These are phyloP conservation scores for Penicillium nucicola DNA, from an alignment of 495 filamentous ascomycete species.

Conservation along the genomic window DNA sequence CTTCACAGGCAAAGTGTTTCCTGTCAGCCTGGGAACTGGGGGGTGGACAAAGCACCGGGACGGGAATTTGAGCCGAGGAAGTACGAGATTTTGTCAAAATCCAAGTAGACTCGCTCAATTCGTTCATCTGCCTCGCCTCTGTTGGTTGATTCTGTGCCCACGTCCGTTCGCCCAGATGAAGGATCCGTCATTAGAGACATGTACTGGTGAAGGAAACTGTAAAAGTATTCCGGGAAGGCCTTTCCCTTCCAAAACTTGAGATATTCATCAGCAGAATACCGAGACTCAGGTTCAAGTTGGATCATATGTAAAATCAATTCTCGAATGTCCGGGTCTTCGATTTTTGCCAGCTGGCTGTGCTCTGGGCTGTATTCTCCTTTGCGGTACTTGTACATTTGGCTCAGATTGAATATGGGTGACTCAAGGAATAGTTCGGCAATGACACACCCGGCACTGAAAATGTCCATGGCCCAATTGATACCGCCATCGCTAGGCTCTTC, in stretches of 20 bases:
- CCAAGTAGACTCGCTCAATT: conserved; percentile 86
- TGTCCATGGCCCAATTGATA: conserved; percentile 95
- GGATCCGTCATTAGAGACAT: conserved; percentile 96
- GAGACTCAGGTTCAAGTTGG: conserved; percentile 81
- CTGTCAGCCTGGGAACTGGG: conserved; percentile 26
- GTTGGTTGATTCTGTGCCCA: conserved; percentile 61
- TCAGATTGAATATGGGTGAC: conserved; percentile 85
- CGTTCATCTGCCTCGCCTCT: conserved; percentile 84
- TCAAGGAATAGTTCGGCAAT: conserved; percentile 98
- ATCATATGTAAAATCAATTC: conserved; percentile 95
- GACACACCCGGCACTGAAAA: conserved; percentile 96
- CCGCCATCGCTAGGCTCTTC: conserved; percentile 60
- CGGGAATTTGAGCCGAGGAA: conserved; percentile 60
- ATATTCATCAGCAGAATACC: conserved; percentile 93
- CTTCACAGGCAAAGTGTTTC: conserved; percentile 66
- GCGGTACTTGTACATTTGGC: conserved; percentile 91
- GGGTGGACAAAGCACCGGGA: conserved; percentile 19
- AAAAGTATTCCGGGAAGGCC: conserved; percentile 93
- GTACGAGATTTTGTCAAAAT: conserved; percentile 97
- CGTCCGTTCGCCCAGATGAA: conserved; percentile 66
- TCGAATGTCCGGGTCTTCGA: conserved; percentile 82
- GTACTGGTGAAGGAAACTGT: conserved; percentile 94
- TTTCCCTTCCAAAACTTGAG: conserved; percentile 87
- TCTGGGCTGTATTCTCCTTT: conserved; percentile 88
- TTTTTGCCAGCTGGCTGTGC: conserved; percentile 74